These are phyloP conservation scores for Lagenidium giganteum DNA, from an alignment of 352 stramenopile genomes.

Conservation along the genomic window DNA sequence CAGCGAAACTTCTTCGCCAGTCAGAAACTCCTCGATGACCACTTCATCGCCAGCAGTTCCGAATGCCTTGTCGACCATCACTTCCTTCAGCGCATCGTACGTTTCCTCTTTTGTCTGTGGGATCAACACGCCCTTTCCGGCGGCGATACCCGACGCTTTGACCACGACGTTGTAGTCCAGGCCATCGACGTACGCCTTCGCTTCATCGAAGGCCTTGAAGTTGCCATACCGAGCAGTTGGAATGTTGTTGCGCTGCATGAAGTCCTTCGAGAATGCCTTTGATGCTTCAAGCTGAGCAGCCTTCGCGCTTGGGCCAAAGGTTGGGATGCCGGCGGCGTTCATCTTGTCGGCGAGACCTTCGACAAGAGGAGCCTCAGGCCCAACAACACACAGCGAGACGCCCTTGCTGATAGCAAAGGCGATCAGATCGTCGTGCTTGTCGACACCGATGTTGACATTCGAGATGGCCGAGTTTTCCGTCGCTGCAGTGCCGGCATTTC, in stretches of 20 bases:
- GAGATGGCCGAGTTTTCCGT: conserved; percentile 38
- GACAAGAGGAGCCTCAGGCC: conserved; percentile 96
- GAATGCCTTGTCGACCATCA: conserved; percentile 98
- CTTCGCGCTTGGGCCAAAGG: conserved; percentile 94
- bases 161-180: conserved; percentile 96
- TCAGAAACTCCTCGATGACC: conserved; percentile 98
- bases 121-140: conserved; percentile 98
- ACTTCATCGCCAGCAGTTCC: conserved; percentile 94
- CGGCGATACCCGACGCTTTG: conserved; percentile 99
- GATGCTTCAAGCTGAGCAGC: conserved; percentile 97
- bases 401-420: conserved; percentile 83
- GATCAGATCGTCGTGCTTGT: conserved; percentile 64
- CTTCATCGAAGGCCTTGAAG: conserved; percentile 92
- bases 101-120: conserved; percentile 92
- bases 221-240: conserved; percentile 96
- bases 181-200: conserved; percentile 90
- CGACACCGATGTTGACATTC: conserved; percentile 70
- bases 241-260: conserved; percentile 97
- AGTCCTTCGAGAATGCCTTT: conserved; percentile 99
- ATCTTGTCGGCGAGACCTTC: conserved; percentile 95
- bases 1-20: conserved; percentile 96
- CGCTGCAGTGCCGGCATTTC: conserved; percentile 85
- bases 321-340: conserved; percentile 86
- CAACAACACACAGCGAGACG: conserved; percentile 96
- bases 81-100: conserved; percentile 91